Conservation (phyloP, 2,329 filamentous ascomycete species). For the Aspergillus fumigatiaffinis region DNA sequence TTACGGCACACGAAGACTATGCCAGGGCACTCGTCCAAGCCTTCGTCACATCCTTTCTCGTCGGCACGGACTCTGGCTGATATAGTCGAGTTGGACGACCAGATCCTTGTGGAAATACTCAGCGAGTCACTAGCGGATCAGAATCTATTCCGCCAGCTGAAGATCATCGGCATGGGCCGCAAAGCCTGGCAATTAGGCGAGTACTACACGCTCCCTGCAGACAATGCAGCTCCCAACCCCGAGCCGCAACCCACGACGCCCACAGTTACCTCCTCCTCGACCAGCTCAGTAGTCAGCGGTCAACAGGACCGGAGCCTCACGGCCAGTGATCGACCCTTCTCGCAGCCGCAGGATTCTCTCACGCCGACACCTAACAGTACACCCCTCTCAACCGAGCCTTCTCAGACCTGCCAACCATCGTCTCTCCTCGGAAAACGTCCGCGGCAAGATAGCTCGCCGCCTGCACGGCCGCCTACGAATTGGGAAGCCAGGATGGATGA, state of each 20-base stretch:
- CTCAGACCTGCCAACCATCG: background rate
- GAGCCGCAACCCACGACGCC: conserved; percentile 15
- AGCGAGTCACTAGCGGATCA: conserved; percentile 30
- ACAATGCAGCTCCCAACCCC: conserved; percentile 1
- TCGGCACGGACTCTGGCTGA: conserved; percentile 28
- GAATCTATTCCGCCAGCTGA: conserved; percentile 28
- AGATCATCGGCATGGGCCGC: conserved; percentile 36
- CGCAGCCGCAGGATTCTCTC: background rate
- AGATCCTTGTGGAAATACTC: conserved; percentile 28
- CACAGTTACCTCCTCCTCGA: conserved; percentile 5
- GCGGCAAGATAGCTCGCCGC: conserved; percentile 10
- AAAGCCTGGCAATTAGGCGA: conserved; percentile 37
- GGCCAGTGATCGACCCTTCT: background rate
- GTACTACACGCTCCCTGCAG: conserved; percentile 31
- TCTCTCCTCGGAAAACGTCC: conserved; percentile 19
- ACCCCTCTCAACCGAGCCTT: background rate
- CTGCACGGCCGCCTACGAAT: background rate
- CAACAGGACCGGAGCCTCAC: background rate
- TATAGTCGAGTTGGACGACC: conserved; percentile 36
- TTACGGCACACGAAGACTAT: background rate
- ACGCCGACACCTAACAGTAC: background rate
- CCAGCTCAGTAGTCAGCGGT: conserved; percentile 6
- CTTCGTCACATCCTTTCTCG: background rate
- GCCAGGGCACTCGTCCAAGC: background rate
- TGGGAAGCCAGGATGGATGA: background rate